Percentiles rank a stretch among this genome's conserved stretches.
Conservation (phyloP, 2,329 filamentous ascomycete genomes). For the Trichoderma sp. region DNA sequence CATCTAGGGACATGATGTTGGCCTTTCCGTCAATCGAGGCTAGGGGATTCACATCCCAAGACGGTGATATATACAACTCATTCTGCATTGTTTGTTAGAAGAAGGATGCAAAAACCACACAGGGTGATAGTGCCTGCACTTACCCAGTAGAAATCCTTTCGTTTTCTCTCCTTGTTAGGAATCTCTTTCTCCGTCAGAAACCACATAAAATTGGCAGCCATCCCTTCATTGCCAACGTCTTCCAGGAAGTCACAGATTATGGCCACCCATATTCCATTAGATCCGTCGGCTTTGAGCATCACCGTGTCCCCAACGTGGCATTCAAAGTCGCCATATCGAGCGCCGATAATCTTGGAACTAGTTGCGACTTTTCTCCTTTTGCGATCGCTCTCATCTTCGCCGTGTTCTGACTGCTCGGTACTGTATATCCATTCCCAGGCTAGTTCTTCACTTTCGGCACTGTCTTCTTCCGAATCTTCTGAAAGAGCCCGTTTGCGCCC, state of each 20-base stretch:
- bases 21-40: slow-evolving; percentile 89
- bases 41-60: slow-evolving; percentile 83
- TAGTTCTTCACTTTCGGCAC: slow-evolving; percentile 68
- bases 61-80: slow-evolving; percentile 86
- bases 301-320: slow-evolving; percentile 81
- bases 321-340: slow-evolving; percentile 75
- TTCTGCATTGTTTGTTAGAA: slow-evolving; percentile 50
- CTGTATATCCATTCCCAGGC: slow-evolving; percentile 79
- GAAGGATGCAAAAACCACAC: not conserved
- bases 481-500: slow-evolving; percentile 30
- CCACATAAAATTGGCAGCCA: slow-evolving; percentile 90
- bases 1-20: slow-evolving; percentile 67
- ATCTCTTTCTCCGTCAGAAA: slow-evolving; percentile 91
- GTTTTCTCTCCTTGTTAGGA: slow-evolving; percentile 75
- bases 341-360: slow-evolving; percentile 65
- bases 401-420: slow-evolving; percentile 31
- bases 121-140: slow-evolving; percentile 20
- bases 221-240: slow-evolving; percentile 61
- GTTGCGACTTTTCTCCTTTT: slow-evolving; percentile 36
- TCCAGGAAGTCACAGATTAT: slow-evolving; percentile 81
- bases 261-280: slow-evolving; percentile 87
- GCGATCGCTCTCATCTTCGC: slow-evolving; percentile 31
- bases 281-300: slow-evolving; percentile 81
- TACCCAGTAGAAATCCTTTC: slow-evolving; percentile 72
- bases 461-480: slow-evolving; percentile 89